A percentile compares a stretch with the other conserved stretches of the same genome.
phyloP scores from a whole-genome alignment of 2,329 filamentous ascomycete species.

The Mycosphaerella arachidis region DNA sequence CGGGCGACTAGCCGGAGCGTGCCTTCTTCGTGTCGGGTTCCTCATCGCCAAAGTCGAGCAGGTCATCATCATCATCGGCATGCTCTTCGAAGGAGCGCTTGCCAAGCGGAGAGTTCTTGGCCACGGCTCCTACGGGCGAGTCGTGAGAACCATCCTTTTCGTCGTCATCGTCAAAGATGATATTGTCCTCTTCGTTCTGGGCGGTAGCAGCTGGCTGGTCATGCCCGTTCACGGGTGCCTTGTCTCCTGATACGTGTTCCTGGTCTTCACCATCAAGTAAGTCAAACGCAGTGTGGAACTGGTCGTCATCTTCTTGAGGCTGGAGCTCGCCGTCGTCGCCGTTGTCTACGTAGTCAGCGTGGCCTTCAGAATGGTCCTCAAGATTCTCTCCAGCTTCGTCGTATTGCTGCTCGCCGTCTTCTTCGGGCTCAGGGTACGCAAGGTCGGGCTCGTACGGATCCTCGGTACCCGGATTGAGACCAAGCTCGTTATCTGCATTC shows the following conservation, averaged over 20 bases:
- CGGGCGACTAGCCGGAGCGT: slow-evolving; percentile 10
- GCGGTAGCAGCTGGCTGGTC: slow-evolving; percentile 3
- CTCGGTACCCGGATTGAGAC: slow-evolving; percentile 7
- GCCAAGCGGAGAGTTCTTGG: slow-evolving; percentile 24
- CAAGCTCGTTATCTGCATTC: neutral
- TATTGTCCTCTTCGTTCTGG: slow-evolving; percentile 21
- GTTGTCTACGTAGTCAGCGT: slow-evolving; percentile 12
- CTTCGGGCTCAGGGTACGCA: slow-evolving; percentile 3
- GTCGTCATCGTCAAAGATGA: slow-evolving; percentile 29
- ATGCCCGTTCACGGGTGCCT: neutral
- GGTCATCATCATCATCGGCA: slow-evolving; percentile 23
- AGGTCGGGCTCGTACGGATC: slow-evolving; percentile 14
- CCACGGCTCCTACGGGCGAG: slow-evolving; percentile 2
- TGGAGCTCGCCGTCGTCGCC: slow-evolving; percentile 8
- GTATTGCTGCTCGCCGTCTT: slow-evolving; percentile 8
- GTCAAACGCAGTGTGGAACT: slow-evolving; percentile 19
- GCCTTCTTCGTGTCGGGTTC: slow-evolving; percentile 27
- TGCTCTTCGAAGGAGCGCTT: slow-evolving; percentile 32
- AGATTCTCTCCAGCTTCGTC: slow-evolving; percentile 1
- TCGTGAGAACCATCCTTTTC: slow-evolving; percentile 4
- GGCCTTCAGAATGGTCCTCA: neutral
- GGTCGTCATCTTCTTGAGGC: slow-evolving; percentile 18
- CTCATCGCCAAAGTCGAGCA: slow-evolving; percentile 19
- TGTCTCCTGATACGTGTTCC: slow-evolving; percentile 16
- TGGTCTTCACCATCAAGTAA: slow-evolving; percentile 18